These are phyloP conservation scores for Silybum marianum DNA, from an alignment of 129 eudicot genomes.

Conservation along the genomic window DNA sequence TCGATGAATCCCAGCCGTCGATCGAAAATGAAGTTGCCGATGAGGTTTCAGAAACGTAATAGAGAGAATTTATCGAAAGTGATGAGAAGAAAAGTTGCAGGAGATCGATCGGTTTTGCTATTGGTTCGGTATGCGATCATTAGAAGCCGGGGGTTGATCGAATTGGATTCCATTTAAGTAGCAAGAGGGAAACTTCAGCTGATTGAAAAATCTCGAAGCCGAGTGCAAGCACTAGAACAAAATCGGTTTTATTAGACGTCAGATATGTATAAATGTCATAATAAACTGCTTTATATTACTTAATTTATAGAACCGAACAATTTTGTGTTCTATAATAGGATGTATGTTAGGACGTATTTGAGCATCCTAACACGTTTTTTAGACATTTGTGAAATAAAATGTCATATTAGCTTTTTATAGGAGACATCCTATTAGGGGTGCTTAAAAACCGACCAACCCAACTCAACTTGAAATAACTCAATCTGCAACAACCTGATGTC, in stretches of 20 bases:
- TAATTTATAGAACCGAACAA: too few species aligned
- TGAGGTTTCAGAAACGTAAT: conserved; percentile 18
- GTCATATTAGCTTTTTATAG: too few species aligned
- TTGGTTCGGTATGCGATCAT: not conserved
- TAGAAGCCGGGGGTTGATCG: not conserved
- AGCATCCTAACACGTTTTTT: not conserved
- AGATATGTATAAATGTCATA: not conserved
- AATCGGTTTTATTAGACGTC: not conserved
- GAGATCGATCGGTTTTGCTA: not conserved
- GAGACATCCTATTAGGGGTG: too few species aligned
- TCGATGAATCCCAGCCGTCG: conserved; percentile 21
- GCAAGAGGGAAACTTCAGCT: not conserved
- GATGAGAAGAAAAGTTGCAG: not conserved
- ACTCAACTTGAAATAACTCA: too few species aligned
- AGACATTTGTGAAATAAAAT: too few species aligned
- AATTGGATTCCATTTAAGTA: not conserved
- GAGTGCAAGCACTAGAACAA: not conserved
- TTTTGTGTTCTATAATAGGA: not conserved
- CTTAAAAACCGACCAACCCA: too few species aligned
- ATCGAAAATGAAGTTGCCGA: conserved; percentile 21
- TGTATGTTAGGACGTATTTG: not conserved
- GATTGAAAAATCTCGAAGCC: not conserved
- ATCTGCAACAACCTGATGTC: too few species aligned
- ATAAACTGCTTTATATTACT: not conserved
- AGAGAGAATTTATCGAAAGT: not conserved